Conservation (phyloP, 1,284 basidiomycete species). For the Ustilago cynodontis region DNA sequence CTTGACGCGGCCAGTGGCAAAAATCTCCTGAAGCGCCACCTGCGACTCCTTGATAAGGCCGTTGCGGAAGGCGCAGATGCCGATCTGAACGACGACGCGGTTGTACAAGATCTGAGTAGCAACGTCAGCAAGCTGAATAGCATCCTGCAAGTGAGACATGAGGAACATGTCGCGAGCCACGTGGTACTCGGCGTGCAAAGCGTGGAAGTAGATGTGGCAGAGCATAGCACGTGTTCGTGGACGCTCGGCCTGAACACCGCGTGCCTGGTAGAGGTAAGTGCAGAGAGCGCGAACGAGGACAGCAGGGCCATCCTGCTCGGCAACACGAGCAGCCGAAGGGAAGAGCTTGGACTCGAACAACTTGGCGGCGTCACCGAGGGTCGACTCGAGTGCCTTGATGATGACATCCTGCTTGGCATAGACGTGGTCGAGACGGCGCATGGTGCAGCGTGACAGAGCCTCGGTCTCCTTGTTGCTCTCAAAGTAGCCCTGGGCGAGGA, state of each 20-base stretch:
- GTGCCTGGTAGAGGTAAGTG: conserved; percentile 89
- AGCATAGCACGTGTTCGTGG: conserved; percentile 96
- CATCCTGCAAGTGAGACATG: conserved; percentile 98
- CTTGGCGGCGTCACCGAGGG: conserved; percentile 55
- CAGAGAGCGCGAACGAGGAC: conserved; percentile 88
- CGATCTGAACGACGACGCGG: conserved; percentile 95
- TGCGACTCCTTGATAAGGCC: conserved; percentile 96
- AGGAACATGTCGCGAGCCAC: conserved; percentile 97
- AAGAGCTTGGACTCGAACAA: conserved; percentile 68
- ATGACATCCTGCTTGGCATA: conserved; percentile 96
- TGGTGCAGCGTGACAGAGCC: conserved; percentile 78
- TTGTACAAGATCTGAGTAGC: conserved; percentile 98
- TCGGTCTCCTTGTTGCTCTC: conserved; percentile 58
- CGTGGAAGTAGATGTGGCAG: conserved; percentile 92
- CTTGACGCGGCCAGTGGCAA: conserved; percentile 92
- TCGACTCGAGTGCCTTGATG: conserved; percentile 86
- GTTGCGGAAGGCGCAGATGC: conserved; percentile 93
- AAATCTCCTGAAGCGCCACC: conserved; percentile 92
- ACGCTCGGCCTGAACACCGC: conserved; percentile 79
- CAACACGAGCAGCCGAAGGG: conserved; percentile 56
- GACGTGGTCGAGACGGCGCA: conserved; percentile 96
- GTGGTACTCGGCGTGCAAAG: conserved; percentile 95
- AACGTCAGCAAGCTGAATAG: conserved; percentile 93
- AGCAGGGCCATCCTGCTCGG: conserved; percentile 72
- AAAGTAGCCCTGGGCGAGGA: conserved; percentile 90